phyloP scores from a whole-genome alignment of 495 filamentous ascomycete genomes.

The Alectoria sarmentosa region DNA sequence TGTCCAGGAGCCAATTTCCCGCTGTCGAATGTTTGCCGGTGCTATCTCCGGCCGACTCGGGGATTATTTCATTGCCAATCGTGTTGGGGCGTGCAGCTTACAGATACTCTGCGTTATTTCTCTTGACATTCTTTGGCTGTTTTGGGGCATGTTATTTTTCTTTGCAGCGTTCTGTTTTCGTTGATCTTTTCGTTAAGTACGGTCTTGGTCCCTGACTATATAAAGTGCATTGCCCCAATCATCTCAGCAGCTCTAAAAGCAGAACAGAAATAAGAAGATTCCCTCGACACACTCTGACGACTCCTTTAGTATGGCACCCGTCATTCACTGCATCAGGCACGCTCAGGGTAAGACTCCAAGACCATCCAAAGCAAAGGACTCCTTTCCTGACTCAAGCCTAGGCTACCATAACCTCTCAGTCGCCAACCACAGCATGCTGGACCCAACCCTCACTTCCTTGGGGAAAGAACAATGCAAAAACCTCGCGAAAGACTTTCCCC shows the following conservation, averaged over 20 bases:
- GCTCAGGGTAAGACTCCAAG: conserved; percentile 37
- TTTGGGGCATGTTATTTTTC: neutral
- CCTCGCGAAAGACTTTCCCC: conserved; percentile 56
- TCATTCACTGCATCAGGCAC: conserved; percentile 48
- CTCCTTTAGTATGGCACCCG: conserved; percentile 29
- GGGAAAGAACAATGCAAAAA: conserved; percentile 68
- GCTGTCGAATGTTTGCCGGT: neutral
- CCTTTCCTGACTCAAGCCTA: conserved; percentile 17
- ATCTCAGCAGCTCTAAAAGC: neutral
- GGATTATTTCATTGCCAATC: neutral
- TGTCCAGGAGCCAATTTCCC: no score
- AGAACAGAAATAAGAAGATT: neutral
- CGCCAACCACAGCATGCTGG: conserved; percentile 65
- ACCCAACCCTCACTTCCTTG: conserved; percentile 70
- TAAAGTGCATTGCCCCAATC: neutral
- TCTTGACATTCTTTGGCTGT: neutral
- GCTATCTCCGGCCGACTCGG: neutral
- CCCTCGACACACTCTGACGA: neutral
- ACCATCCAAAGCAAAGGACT: neutral
- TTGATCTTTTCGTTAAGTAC: neutral
- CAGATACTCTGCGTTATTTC: neutral
- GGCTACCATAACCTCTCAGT: conserved; percentile 74
- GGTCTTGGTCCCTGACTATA: neutral
- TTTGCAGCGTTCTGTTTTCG: neutral
- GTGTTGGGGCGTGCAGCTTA: neutral